Evolutionary conservation across 345 rosid species (phyloP).

Genomic region (Leavenworthia alabamica): DNA sequence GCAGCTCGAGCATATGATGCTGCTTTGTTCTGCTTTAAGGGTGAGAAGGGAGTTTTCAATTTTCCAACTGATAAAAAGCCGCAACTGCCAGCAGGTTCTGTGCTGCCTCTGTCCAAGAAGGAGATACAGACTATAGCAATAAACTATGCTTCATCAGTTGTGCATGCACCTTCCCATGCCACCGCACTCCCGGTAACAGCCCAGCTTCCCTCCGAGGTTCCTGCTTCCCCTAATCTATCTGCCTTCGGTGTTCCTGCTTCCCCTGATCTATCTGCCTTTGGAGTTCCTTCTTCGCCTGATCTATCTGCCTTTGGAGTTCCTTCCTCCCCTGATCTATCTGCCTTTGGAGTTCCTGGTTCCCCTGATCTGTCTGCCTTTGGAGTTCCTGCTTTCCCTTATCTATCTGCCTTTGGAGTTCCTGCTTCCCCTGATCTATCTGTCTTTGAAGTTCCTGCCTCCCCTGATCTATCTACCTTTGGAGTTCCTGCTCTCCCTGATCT

Average conservation of each 20-base stretch:
- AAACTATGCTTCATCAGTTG: slow-evolving; percentile 28
- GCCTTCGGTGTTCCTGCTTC: slow-evolving; percentile 6
- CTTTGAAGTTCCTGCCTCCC: too few relatives aligned
- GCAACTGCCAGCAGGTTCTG: slow-evolving; percentile 30
- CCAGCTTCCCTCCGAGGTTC: slow-evolving; percentile 19
- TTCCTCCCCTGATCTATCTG: slow-evolving; percentile 16
- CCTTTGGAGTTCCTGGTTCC: too few relatives aligned
- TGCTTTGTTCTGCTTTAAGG: slow-evolving; percentile 39
- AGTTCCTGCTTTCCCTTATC: slow-evolving; percentile 19
- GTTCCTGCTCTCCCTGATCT: too few relatives aligned
- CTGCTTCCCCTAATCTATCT: slow-evolving; percentile 19
- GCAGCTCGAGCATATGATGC: slow-evolving; percentile 53
- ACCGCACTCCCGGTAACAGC: slow-evolving; percentile 16
- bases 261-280: slow-evolving; percentile 1
- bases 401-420: neutral
- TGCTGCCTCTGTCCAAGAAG: slow-evolving; percentile 27
- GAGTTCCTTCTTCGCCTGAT: too few relatives aligned
- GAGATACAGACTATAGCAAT: slow-evolving; percentile 33
- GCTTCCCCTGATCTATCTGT: too few relatives aligned
- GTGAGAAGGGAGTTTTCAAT: slow-evolving; percentile 35
- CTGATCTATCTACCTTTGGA: neutral
- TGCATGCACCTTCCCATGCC: slow-evolving; percentile 13
- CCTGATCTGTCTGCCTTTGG: neutral
- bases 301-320: neutral
- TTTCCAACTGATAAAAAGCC: slow-evolving; percentile 37